A percentile compares a stretch with the other conserved stretches of the same genome.
Conservation (phyloP, 257 asterid species). For the Solanum rostratum region DNA sequence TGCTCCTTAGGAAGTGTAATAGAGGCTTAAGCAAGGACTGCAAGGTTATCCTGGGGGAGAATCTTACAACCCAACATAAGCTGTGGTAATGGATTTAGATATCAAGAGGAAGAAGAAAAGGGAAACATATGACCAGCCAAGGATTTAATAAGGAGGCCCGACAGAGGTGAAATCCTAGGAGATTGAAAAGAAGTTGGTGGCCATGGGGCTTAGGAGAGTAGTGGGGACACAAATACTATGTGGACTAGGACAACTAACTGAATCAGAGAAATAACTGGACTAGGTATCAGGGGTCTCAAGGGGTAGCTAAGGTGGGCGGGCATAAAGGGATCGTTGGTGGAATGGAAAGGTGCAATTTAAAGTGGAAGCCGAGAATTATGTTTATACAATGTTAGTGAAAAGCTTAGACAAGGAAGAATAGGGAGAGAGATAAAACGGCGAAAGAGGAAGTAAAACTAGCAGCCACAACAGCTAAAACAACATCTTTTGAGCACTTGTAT, state of each 20-base stretch:
- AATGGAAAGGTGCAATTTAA: background rate
- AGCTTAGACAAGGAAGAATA: background rate
- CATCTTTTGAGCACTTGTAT: background rate
- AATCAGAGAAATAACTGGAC: background rate
- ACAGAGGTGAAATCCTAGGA: background rate
- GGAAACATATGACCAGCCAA: background rate
- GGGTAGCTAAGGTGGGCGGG: background rate
- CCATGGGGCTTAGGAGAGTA: background rate
- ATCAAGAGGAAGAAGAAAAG: background rate
- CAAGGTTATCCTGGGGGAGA: background rate
- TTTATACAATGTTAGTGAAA: background rate
- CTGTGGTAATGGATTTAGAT: background rate
- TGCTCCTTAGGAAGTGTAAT: background rate
- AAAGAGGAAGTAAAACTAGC: background rate
- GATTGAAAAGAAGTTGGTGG: background rate
- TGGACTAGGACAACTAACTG: background rate
- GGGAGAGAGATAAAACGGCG: background rate
- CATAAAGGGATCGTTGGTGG: background rate
- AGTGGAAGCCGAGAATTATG: background rate
- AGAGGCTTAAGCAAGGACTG: background rate
- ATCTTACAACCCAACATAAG: background rate
- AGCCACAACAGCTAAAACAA: background rate
- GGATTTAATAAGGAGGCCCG: background rate
- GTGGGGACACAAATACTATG: background rate
- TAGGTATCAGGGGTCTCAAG: background rate